Evolutionary conservation across 2,329 filamentous ascomycete species (phyloP).

Genomic region (Hysterium pulicare): DNA sequence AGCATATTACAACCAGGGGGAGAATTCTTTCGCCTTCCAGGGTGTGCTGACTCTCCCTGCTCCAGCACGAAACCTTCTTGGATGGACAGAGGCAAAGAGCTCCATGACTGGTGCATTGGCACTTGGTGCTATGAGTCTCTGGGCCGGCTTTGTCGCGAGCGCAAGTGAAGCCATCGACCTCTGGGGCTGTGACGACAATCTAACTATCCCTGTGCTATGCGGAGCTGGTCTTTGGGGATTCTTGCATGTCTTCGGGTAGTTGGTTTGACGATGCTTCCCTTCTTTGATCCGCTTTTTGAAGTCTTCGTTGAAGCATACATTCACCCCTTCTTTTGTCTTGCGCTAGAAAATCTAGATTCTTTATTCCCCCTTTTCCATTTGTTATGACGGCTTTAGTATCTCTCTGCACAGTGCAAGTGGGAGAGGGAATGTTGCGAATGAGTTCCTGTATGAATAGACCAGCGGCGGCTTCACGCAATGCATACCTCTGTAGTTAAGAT

Average conservation of each 20-base stretch:
- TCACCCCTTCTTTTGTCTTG: too few species aligned
- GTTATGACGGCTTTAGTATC: too few species aligned
- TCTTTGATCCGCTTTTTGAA: too few species aligned
- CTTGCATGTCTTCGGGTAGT: constrained; percentile 71
- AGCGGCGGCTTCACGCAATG: too few species aligned
- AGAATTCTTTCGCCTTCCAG: constrained; percentile 74
- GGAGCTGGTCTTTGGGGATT: constrained; percentile 89
- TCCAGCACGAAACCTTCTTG: constrained; percentile 56
- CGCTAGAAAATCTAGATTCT: too few species aligned
- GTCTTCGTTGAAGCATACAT: too few species aligned
- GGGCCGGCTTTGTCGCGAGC: constrained; percentile 84
- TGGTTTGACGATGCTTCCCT: too few species aligned
- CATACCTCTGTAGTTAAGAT: too few species aligned
- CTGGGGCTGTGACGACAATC: constrained; percentile 94
- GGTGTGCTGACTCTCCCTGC: constrained; percentile 70
- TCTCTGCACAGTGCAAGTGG: too few species aligned
- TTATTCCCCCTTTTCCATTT: too few species aligned
- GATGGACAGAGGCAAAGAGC: constrained; percentile 56
- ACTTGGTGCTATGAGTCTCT: constrained; percentile 75
- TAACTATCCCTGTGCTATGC: constrained; percentile 91
- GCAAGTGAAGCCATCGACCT: constrained; percentile 87
- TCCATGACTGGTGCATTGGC: constrained; percentile 69
- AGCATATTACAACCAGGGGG: constrained; percentile 33
- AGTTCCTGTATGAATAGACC: too few species aligned
- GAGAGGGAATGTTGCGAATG: too few species aligned